Conservation (phyloP, 2,329 filamentous ascomycete genomes). For the Orbilia javanica region DNA sequence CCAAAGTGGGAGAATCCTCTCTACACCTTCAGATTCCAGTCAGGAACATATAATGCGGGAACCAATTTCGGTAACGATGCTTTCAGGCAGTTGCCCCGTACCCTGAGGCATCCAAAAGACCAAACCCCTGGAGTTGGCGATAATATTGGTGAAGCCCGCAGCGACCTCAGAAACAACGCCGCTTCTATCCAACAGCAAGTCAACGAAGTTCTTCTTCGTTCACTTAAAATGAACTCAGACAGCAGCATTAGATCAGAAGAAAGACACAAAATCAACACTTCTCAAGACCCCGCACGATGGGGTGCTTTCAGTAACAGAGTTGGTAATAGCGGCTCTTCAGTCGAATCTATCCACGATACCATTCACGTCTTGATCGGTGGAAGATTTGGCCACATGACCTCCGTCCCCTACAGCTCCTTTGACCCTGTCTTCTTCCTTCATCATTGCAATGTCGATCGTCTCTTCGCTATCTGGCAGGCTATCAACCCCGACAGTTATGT, state of each 20-base stretch:
- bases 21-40: slow-evolving; percentile 27
- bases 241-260: too few relatives aligned
- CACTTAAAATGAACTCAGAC: too few relatives aligned
- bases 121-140: not conserved
- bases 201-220: not conserved
- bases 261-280: not conserved
- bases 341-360: slow-evolving; percentile 74
- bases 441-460: slow-evolving; percentile 80
- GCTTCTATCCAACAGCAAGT: slow-evolving; percentile 1
- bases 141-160: not conserved
- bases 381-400: slow-evolving; percentile 59
- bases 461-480: slow-evolving; percentile 82
- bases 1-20: slow-evolving; percentile 14
- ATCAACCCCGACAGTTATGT: slow-evolving; percentile 69
- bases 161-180: not conserved
- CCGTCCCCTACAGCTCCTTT: slow-evolving; percentile 75
- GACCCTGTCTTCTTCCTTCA: slow-evolving; percentile 85
- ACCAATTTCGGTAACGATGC: not conserved
- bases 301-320: slow-evolving; percentile 37
- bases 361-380: slow-evolving; percentile 67
- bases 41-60: not conserved
- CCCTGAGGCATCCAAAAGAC: slow-evolving; percentile 1
- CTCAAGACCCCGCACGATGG: slow-evolving; percentile 8
- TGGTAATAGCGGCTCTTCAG: not conserved
- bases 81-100: slow-evolving; percentile 6